Base-by-base conservation (phyloP, 1,284 basidiomycete species). In the Ustilago tritici region DNA sequence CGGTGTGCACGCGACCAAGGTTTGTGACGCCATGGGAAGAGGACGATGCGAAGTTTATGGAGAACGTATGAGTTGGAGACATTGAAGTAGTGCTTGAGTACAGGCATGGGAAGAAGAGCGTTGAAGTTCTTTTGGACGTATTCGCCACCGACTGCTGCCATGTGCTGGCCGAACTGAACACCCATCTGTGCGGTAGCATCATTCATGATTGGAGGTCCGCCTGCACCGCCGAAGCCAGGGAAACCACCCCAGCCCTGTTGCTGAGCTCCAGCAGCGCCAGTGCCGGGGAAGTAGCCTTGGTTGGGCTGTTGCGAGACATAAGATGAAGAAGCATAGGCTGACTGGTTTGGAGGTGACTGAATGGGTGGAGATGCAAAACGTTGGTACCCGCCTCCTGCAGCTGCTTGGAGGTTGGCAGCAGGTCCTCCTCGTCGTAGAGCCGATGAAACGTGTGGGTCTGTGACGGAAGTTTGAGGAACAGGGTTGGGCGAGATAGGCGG, bases 21-120 rank as follows among this genome's bases (percentile, higher is more conserved):
- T 55, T 79, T 77, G 68, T 99, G 95, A 49, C 92, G 88, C 97
- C 97, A 99, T 0, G 97, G 97, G 82, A 98, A 98, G 49, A 98
- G 88, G n/a, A 99, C 89, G 32, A 99, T 89, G 17, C 91, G 90
- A 4, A 99, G 88, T 86, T 99, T 99, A 83, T 91, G 90, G 41
- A 98, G 91, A 54, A 99, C 96, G 85, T 99, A 99, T 2, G 92
- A 92, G 86, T 98, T 98, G 28, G 94, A 95, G 15, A 99, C 97
- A 85, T 98, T 95, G 88, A 98, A 98, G 83, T 95, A 93, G 83
- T 95, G 92, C 85, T 98, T 98, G 67, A 98, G 89, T 46, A 84
- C 64, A 10, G 82, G 81, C 67, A 82, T 80, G 63, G 81, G 76
- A 10, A 83, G 79, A 40, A 81, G 56, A 19, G 82, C 63, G 80